Base-by-base conservation (phyloP, 1,284 basidiomycete species). In the Austroboletus novae-zelandiae region DNA sequence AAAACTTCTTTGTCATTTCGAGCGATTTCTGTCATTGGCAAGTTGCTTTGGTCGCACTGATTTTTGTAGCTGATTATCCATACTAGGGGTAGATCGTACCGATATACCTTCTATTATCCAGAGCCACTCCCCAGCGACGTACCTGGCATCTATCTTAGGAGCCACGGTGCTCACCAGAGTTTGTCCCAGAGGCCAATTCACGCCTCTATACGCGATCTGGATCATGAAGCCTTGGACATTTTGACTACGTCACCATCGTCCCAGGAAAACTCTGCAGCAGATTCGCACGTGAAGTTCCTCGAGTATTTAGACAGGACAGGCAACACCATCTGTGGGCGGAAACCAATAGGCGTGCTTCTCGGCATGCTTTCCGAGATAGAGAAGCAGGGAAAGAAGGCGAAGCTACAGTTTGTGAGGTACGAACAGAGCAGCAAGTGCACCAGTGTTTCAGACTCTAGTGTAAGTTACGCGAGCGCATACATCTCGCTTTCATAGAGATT, bases 1-100 rank as follows among this genome's bases (percentile, higher is more conserved):
- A 86, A 51, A 98, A 92, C 0, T 78, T 99, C 55, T 94, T 89
- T 61, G 86, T 99, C 37, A 79, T 98, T 48, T 98, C 94, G 4
- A 92, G 89, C 54, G 97, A 99, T 70, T 99, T 99, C 66, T 99
- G 97, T 64, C 96, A 99, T 68, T 99, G 96, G 95, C 94, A 60
- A 53, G 78, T 51, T 11, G 27, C 18, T 47, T 18, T 44, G 20
- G 37, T 32, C 39, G 39, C 35, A 17, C 41, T 18, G 30, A 44
- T 18, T 25, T 32, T 29, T 34, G 39, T 53, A 45, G 41, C 17
- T 51, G 25, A 48, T 45, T 25, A 31, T 52, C 47, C 18, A 20
- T 27, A 27, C 25, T 56, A 97, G 94, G 94, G 95, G 95, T 10
- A 78, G 79, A 7, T 81, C 94, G 30, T 99, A 98, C 69, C 81